Conservation (phyloP, 371 early-diverging fungal species). For the Mortierella sp. region DNA sequence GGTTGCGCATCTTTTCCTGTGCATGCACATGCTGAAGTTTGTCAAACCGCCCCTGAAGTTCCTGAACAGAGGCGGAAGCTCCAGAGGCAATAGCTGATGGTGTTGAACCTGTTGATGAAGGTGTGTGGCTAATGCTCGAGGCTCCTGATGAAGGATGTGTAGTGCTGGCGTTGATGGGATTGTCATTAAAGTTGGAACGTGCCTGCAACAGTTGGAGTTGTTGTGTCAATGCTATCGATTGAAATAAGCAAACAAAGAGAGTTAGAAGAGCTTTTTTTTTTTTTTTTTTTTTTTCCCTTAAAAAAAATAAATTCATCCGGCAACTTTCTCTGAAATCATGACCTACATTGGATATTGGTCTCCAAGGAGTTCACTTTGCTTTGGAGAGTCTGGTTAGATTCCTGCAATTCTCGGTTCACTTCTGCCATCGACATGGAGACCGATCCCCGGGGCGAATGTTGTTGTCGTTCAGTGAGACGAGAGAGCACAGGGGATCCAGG, state of each 20-base stretch:
- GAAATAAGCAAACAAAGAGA: too few species aligned
- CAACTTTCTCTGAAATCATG: too few species aligned
- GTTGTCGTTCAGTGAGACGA: too few species aligned
- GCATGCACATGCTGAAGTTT: slow-evolving; percentile 24
- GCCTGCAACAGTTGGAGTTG: slow-evolving; percentile 5
- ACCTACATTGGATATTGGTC: slow-evolving; percentile 25
- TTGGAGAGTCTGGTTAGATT: slow-evolving; percentile 14
- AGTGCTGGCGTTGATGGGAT: slow-evolving; percentile 4
- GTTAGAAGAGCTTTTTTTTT: too few species aligned
- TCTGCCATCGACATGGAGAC: slow-evolving; percentile 1
- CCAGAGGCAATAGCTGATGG: slow-evolving; percentile 3
- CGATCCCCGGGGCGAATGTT: too few species aligned
- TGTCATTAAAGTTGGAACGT: slow-evolving; percentile 5
- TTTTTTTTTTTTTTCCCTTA: too few species aligned
- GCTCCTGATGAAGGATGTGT: background rate
- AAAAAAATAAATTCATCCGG: too few species aligned
- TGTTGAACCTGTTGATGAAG: slow-evolving; percentile 5
- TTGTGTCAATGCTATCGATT: too few species aligned
- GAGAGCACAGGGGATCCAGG: too few species aligned
- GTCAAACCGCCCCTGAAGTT: slow-evolving; percentile 35
- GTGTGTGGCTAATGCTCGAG: background rate
- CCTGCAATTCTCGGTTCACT: slow-evolving; percentile 23
- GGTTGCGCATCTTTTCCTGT: slow-evolving; percentile 36
- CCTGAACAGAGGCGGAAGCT: slow-evolving; percentile 5
- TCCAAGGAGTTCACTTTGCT: slow-evolving; percentile 23